Conservation (phyloP, 768 basidiomycete genomes). For the Termitomyces sp. region DNA sequence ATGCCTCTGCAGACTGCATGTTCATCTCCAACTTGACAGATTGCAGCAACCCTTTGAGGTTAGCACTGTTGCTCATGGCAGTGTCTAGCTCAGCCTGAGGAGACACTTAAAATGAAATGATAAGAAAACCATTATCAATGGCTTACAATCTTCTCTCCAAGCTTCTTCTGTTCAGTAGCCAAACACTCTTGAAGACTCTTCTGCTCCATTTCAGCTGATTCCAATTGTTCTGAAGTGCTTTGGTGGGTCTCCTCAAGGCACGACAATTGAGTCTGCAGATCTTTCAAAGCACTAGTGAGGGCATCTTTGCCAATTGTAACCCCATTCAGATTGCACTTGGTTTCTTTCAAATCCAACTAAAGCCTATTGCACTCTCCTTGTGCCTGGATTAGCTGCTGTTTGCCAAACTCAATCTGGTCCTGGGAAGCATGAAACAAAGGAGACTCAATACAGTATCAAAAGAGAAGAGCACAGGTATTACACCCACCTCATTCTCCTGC, state of each 20-base stretch:
- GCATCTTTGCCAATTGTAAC: no score
- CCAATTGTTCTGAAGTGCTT: not conserved
- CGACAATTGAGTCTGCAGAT: not conserved
- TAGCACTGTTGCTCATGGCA: not conserved
- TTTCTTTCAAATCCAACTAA: not conserved
- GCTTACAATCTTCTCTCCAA: not conserved
- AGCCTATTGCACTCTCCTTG: constrained; percentile 2
- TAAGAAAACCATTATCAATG: not conserved
- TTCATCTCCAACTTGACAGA: not conserved
- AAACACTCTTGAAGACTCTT: not conserved
- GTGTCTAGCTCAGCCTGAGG: not conserved
- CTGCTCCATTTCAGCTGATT: not conserved
- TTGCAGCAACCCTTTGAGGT: no score
- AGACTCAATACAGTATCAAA: not conserved
- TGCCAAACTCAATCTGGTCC: not conserved
- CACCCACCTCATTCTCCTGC: not conserved
- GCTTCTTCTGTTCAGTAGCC: not conserved
- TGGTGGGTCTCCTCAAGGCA: not conserved
- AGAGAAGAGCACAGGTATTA: not conserved
- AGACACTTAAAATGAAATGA: not conserved
- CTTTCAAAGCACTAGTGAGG: not conserved
- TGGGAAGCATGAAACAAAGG: not conserved
- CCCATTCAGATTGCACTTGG: not conserved
- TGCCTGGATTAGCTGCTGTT: not conserved
- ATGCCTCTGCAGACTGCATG: not conserved